These are phyloP conservation scores for Amphirosellinia nigrospora DNA, from an alignment of 495 filamentous ascomycete genomes.

Conservation along the genomic window DNA sequence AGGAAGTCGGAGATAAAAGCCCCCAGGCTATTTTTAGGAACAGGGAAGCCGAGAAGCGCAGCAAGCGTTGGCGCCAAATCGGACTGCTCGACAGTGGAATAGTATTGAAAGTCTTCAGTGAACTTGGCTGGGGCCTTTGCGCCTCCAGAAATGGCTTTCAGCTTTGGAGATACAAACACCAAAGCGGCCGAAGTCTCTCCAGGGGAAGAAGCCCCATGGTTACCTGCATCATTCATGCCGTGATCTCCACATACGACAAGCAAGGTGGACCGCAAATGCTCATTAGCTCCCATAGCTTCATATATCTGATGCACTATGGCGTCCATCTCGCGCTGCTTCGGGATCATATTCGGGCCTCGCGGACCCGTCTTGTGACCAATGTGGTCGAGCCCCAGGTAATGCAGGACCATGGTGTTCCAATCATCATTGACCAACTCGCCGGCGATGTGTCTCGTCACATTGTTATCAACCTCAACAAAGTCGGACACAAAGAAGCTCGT, in stretches of 20 bases:
- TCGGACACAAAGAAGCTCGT: conserved; percentile 99
- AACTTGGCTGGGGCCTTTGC: conserved; percentile 53
- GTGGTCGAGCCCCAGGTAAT: conserved; percentile 96
- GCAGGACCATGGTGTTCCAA: conserved; percentile 92
- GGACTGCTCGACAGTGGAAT: conserved; percentile 84
- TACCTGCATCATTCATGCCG: conserved; percentile 98
- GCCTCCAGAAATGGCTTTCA: conserved; percentile 61
- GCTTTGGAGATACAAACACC: conserved; percentile 87
- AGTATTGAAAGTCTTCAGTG: conserved; percentile 75
- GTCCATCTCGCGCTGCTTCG: conserved; percentile 97
- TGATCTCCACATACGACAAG: conserved; percentile 92
- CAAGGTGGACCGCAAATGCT: conserved; percentile 76
- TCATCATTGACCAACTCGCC: conserved; percentile 75
- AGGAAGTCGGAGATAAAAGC: conserved; percentile 84
- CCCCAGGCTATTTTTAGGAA: conserved; percentile 91
- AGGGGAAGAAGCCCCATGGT: conserved; percentile 90
- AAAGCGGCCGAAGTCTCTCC: conserved; percentile 94
- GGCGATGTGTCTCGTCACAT: conserved; percentile 90
- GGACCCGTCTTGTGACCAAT: conserved; percentile 97
- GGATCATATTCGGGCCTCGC: conserved; percentile 86
- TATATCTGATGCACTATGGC: conserved; percentile 77
- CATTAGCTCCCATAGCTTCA: conserved; percentile 68
- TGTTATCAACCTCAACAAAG: conserved; percentile 96
- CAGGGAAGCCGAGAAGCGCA: conserved; percentile 82
- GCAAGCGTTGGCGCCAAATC: conserved; percentile 92